phyloP scores from a whole-genome alignment of 805 yeast species.

The Zygoascus ofunaensis region DNA sequence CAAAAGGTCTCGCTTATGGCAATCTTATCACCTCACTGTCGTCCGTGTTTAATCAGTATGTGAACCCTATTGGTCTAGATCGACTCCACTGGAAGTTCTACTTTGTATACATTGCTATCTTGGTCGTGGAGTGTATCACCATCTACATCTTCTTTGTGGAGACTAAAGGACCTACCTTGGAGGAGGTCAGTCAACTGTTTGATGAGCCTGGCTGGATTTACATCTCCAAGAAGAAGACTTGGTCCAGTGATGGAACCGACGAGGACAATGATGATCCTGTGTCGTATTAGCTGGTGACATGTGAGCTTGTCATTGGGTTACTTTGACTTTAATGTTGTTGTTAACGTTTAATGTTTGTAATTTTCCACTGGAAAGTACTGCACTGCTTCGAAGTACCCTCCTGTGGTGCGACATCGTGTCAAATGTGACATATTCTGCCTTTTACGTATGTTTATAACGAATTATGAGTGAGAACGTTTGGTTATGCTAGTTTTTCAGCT shows the following conservation, averaged over 20 bases:
- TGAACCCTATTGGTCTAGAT: constrained; percentile 35
- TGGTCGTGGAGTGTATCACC: constrained; percentile 27
- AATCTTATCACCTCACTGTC: not conserved
- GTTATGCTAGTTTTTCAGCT: too few relatives aligned
- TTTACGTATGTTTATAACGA: too few relatives aligned
- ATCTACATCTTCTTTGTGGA: constrained; percentile 34
- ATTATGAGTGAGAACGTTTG: too few relatives aligned
- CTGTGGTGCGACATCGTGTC: too few relatives aligned
- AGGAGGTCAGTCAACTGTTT: constrained; percentile 47
- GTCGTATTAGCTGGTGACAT: too few relatives aligned
- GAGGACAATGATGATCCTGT: too few relatives aligned
- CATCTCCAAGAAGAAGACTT: not conserved
- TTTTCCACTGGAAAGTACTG: too few relatives aligned
- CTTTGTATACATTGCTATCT: constrained; percentile 34
- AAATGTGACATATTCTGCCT: too few relatives aligned
- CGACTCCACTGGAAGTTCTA: constrained; percentile 38
- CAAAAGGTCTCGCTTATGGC: constrained; percentile 63
- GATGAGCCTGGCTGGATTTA: constrained; percentile 1
- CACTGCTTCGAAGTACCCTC: too few relatives aligned
- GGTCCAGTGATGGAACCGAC: not conserved
- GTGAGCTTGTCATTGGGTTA: too few relatives aligned
- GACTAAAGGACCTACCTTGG: constrained; percentile 37
- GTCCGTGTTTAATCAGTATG: constrained; percentile 25
- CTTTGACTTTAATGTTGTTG: too few relatives aligned
- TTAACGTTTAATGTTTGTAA: too few relatives aligned